Base-by-base conservation (phyloP, 768 basidiomycete genomes). In the Steccherinum ochraceum region DNA sequence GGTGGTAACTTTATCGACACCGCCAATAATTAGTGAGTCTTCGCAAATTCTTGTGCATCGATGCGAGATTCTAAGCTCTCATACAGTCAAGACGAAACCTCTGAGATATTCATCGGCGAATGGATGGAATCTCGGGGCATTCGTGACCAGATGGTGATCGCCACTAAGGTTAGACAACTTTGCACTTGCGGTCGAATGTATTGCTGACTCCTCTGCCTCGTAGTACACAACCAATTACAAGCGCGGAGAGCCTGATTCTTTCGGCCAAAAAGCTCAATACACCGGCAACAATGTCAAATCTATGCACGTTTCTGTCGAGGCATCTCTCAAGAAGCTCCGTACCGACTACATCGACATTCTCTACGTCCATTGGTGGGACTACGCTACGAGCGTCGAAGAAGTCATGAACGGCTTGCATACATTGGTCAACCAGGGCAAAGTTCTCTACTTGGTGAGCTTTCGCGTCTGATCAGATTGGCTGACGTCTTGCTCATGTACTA, bases 301-400 rank as follows among this genome's bases (percentile, higher is more conserved):
- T 1, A 49, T 73, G 42, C 55, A 52, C 27, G 19, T 67, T 41
- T 68, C 64, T 4, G 59, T 72, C 3, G 64, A 66, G n/a, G 65
- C 61, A 1, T 69, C 65, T 27, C 63, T 77, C 49, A 67, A 67
- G 54, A 83, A 80, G 53, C 69, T 86, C 18, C 65, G 78, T 41
- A 83, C 81, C 0, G 66, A 73, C n/a, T 85, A 77, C 57, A 72
- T 82, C 57, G 80, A 82, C 56, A 71, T 83, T 45, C 60, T 81
- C n/a, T n/a, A n/a, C n/a, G n/a, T n/a, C n/a, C n/a, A n/a, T n/a
- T n/a, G n/a, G n/a, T n/a, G n/a, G n/a, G 73, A 74, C 55, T 72
- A 67, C 52, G 56, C 69, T 1, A 70, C 70, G n/a, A 60, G 63
- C n/a, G 63, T 76, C 43, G 65, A 67, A 42, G 75, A 76, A 54